Conservation (phyloP, 768 basidiomycete genomes). For the Suillus discolor region DNA sequence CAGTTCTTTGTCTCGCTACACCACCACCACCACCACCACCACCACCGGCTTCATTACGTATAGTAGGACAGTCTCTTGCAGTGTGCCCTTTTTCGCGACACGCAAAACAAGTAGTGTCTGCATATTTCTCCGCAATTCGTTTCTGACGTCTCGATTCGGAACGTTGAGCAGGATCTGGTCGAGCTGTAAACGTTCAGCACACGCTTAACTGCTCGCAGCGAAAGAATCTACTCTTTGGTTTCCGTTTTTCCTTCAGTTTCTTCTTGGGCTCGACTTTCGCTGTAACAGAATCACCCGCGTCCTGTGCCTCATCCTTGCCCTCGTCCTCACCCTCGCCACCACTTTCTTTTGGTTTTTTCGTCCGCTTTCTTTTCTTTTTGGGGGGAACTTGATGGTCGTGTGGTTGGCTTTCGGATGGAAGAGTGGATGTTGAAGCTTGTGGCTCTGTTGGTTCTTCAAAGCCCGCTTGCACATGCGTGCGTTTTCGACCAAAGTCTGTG, state of each 20-base stretch:
- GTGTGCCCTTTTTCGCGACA: slow-evolving; percentile 85
- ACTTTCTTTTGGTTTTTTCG: slow-evolving; percentile 41
- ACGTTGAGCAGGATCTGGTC: slow-evolving; percentile 27
- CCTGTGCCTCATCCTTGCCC: slow-evolving; percentile 17
- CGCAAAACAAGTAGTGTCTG: slow-evolving; percentile 77
- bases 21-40: slow-evolving; percentile 19
- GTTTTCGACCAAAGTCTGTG: slow-evolving; percentile 74
- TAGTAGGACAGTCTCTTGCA: slow-evolving; percentile 76
- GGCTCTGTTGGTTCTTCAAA: slow-evolving; percentile 31
- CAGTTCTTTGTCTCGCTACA: slow-evolving; percentile 28
- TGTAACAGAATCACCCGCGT: slow-evolving; percentile 24
- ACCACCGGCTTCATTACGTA: slow-evolving; percentile 19
- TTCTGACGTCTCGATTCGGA: slow-evolving; percentile 67
- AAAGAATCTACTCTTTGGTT: slow-evolving; percentile 24
- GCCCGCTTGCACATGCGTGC: slow-evolving; percentile 69
- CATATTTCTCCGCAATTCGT: slow-evolving; percentile 58
- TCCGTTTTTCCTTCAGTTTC: slow-evolving; percentile 31
- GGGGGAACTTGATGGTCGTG: slow-evolving; percentile 28
- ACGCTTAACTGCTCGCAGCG: slow-evolving; percentile 5
- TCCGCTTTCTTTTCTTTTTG: slow-evolving; percentile 64
- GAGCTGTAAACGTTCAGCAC: slow-evolving; percentile 12
- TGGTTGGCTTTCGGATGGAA: slow-evolving; percentile 11
- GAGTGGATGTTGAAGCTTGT: background rate
- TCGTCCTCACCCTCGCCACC: slow-evolving; percentile 17
- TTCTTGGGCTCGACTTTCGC: slow-evolving; percentile 12